These are phyloP conservation scores for Hymenoscyphus linearis DNA, from an alignment of 2,329 filamentous ascomycete genomes.

Conservation along the genomic window DNA sequence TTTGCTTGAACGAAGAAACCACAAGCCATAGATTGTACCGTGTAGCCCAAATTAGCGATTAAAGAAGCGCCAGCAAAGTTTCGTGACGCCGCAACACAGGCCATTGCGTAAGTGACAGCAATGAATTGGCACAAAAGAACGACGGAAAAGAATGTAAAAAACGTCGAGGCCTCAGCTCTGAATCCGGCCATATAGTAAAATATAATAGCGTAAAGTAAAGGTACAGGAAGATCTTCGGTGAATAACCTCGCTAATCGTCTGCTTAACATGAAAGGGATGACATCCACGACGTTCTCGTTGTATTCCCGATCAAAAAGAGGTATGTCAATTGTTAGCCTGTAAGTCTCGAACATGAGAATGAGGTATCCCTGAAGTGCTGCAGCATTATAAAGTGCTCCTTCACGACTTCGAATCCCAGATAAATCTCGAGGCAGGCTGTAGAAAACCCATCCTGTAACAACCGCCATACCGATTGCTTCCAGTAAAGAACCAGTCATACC, in stretches of 20 bases:
- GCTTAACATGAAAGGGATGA: slow-evolving; percentile 65
- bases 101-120: slow-evolving; percentile 64
- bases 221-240: slow-evolving; percentile 68
- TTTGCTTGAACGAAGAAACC: slow-evolving; percentile 73
- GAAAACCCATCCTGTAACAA: slow-evolving; percentile 71
- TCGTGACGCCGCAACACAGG: slow-evolving; percentile 59
- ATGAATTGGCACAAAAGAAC: slow-evolving; percentile 68
- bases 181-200: slow-evolving; percentile 78
- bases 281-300: slow-evolving; percentile 65
- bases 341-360: slow-evolving; percentile 70
- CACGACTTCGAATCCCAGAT: slow-evolving; percentile 65
- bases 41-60: slow-evolving; percentile 68
- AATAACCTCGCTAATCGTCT: slow-evolving; percentile 62
- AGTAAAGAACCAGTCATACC: slow-evolving; percentile 66
- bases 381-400: slow-evolving; percentile 69
- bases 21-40: slow-evolving; percentile 67
- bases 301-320: slow-evolving; percentile 71
- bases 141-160: slow-evolving; percentile 67
- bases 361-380: slow-evolving; percentile 71
- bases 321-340: slow-evolving; percentile 69
- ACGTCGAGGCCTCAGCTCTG: slow-evolving; percentile 55
- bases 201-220: slow-evolving; percentile 63
- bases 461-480: slow-evolving; percentile 64
- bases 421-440: slow-evolving; percentile 58
- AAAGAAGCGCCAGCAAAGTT: slow-evolving; percentile 67